Evolutionary conservation across 1,284 basidiomycete species (phyloP), one percentile per base, ranked within the genome.

Genomic region (Sphagnurus paluster): DNA sequence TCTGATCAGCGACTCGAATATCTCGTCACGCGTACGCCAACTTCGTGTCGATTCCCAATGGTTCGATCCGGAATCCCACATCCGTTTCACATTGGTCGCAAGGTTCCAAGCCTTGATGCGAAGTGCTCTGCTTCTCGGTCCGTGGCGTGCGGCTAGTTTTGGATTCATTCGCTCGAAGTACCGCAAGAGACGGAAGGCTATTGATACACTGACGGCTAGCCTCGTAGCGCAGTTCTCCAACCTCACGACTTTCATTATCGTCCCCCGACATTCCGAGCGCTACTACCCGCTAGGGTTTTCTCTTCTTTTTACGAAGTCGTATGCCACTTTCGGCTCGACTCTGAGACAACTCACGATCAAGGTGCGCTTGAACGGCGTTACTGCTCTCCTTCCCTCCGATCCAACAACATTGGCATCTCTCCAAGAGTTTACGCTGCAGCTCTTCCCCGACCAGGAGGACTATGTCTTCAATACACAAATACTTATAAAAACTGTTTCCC

Each of bases 21-120:
- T 52, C 8, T 42, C 46, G 9, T 39, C 35, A 14, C 32, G 50
- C 24, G 50, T 52, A 4, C 45, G 46, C 14, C 45, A 36, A 26
- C 38, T 52, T 17, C 50, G 50, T 28, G 50, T 48, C 38, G 42
- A 52, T 39, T 42, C 50, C 4, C 38, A 48, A 10, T 50, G 49
- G 49, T 50, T 50, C 28, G 45, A 43, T 10, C n/a, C 46, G 34
- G 30, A 49, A 5, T n/a, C 39, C 13, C 8, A 16, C 21, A 13
- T 25, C 24, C 45, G n/a, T 26, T 11, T 26, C 38, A 14, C 16
- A 26, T 20, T 24, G 7, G 41, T 32, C 17, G 20, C 28, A 8
- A 33, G 42, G 26, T 11, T 45, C 9, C 37, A 39, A 17, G 33
- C 44, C 3, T 39, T 43, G 30, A 32, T 49, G 4, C 6, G 20